Conservation (phyloP, 805 yeast genomes). For the Ogataea nakhonphanomensis region DNA sequence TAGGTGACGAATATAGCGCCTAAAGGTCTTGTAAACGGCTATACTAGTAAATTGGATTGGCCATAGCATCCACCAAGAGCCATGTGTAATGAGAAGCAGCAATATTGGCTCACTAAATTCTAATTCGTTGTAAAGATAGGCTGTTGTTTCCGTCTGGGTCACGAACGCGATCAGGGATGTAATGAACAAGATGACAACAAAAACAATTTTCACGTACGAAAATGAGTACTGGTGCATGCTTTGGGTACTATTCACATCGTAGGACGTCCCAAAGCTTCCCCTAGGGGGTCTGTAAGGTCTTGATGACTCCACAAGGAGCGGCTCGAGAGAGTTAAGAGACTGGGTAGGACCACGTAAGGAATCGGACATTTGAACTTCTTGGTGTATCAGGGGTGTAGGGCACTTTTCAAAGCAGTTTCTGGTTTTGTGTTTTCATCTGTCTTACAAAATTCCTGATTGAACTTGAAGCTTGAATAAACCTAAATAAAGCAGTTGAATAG, state of each 20-base stretch:
- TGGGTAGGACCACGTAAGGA: conserved; percentile 3
- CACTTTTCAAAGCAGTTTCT: background rate
- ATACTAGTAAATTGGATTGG: conserved; percentile 58
- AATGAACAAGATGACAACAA: conserved; percentile 45
- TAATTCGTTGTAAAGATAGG: conserved; percentile 54
- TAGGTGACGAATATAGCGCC: conserved; percentile 23
- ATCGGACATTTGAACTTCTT: background rate
- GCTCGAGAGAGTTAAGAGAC: conserved; percentile 2
- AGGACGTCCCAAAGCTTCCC: conserved; percentile 4
- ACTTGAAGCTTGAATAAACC: no score
- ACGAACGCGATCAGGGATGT: conserved; percentile 62
- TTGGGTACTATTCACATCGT: background rate
- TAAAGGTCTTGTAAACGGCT: conserved; percentile 43
- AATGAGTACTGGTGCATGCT: conserved; percentile 17
- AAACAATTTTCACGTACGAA: conserved; percentile 37
- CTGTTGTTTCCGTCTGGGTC: conserved; percentile 74
- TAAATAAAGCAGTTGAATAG: no score
- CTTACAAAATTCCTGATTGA: no score
- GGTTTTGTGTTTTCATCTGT: no score
- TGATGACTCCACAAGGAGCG: conserved; percentile 5
- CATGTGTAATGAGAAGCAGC: conserved; percentile 66
- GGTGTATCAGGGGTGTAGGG: background rate
- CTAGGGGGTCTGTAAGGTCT: conserved; percentile 5
- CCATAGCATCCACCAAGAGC: conserved; percentile 73
- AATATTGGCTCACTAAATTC: conserved; percentile 69